Percentiles rank a stretch among this genome's conserved stretches.
Conservation (phyloP, 73 alveolate genomes). For the Uronychia binucleata region DNA sequence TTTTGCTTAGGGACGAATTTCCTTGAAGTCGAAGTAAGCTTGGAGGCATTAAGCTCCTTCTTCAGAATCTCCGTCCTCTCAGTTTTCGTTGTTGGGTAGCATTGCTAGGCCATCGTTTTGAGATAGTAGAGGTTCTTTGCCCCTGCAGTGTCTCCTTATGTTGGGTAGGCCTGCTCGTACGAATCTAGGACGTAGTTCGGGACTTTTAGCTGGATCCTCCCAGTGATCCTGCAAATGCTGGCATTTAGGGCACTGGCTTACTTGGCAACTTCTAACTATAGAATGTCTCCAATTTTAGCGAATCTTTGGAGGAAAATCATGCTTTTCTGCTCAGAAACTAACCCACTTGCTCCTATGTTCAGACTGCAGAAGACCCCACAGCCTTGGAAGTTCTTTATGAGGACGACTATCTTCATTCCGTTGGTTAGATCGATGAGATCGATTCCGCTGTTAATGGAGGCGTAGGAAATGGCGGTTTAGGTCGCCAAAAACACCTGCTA, state of each 20-base stretch:
- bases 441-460: not conserved
- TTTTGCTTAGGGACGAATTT: not conserved
- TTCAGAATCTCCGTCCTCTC: too few species aligned
- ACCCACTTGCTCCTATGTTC: slow-evolving; percentile 46
- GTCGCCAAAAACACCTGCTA: not conserved
- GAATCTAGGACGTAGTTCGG: not conserved
- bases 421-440: not conserved
- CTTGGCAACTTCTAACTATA: slow-evolving; percentile 24
- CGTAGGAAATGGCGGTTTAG: not conserved
- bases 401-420: not conserved
- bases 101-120: not conserved
- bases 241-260: not conserved
- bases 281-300: slow-evolving; percentile 28
- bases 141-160: not conserved
- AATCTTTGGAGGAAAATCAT: slow-evolving; percentile 16
- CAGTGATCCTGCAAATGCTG: not conserved
- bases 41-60: too few species aligned
- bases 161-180: not conserved
- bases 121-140: not conserved
- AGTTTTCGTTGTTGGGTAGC: too few species aligned
- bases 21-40: not conserved
- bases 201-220: not conserved
- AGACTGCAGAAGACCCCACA: slow-evolving; percentile 52
- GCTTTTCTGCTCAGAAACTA: slow-evolving; percentile 26
- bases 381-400: slow-evolving; percentile 22